Conservation (phyloP, 306 rosid species). For the Notholithocarpus densiflorus region DNA sequence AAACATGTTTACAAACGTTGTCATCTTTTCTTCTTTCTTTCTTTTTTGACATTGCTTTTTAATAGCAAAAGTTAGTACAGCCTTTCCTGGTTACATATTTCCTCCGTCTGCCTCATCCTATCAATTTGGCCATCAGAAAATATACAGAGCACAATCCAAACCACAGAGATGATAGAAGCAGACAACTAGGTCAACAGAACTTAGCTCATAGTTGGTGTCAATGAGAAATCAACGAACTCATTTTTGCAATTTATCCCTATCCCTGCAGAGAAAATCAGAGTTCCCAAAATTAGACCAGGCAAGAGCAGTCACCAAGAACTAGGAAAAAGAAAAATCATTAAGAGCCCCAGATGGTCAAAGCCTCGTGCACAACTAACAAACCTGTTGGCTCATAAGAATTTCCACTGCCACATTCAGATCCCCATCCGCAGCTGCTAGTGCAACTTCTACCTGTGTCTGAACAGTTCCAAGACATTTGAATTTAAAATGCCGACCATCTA, state of each 20-base stretch:
- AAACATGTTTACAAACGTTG: neutral
- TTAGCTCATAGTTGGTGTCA: neutral
- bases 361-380: conserved; percentile 13
- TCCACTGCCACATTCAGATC: conserved; percentile 88
- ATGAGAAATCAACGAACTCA: neutral
- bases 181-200: neutral
- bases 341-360: neutral
- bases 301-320: neutral
- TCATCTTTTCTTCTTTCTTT: neutral
- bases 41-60: too few relatives aligned
- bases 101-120: neutral
- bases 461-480: conserved; percentile 25
- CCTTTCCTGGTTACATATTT: neutral
- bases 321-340: neutral
- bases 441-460: conserved; percentile 99
- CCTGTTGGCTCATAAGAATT: conserved; percentile 98
- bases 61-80: neutral
- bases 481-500: conserved; percentile 1
- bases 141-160: neutral
- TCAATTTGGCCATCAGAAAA: neutral
- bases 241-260: conserved; percentile 40
- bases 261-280: conserved; percentile 43
- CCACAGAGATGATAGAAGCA: neutral
- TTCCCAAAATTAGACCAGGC: neutral
- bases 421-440: conserved; percentile 96